These are phyloP conservation scores for Trichophaea hybrida DNA, from an alignment of 2,329 filamentous ascomycete species.

Conservation along the genomic window DNA sequence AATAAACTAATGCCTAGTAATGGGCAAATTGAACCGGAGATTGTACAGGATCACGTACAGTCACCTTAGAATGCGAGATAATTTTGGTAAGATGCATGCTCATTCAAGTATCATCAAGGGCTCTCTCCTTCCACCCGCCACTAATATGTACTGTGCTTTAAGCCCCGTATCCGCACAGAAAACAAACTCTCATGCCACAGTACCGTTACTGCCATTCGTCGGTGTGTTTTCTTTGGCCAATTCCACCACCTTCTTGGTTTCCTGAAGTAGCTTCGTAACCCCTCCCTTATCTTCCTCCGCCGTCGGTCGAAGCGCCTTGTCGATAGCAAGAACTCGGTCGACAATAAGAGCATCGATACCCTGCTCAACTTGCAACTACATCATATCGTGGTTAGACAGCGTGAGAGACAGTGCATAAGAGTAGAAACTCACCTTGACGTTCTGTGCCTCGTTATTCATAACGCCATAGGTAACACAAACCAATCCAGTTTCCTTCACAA, in stretches of 20 bases:
- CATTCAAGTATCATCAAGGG: too few relatives aligned
- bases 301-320: conserved; percentile 59
- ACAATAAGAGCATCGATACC: conserved; percentile 98
- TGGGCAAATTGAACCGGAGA: too few relatives aligned
- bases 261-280: background rate
- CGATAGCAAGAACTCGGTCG: conserved; percentile 82
- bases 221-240: background rate
- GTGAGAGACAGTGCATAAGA: conserved; percentile 1
- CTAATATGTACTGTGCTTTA: too few relatives aligned
- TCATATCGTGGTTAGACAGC: conserved; percentile 7
- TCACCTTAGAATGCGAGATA: too few relatives aligned
- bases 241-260: background rate
- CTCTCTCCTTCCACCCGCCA: too few relatives aligned
- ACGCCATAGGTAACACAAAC: conserved; percentile 92
- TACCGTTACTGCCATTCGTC: background rate
- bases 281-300: conserved; percentile 10
- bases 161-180: too few relatives aligned
- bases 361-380: conserved; percentile 72
- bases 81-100: too few relatives aligned
- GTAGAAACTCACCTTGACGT: conserved; percentile 57
- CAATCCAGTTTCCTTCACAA: conserved; percentile 85
- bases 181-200: too few relatives aligned
- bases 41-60: too few relatives aligned
- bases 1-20: too few relatives aligned
- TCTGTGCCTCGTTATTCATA: conserved; percentile 71